A percentile compares a stretch with the other conserved stretches of the same genome.
These are phyloP conservation scores for Eurotiales sp. DNA, from an alignment of 2,329 filamentous ascomycete species.

Conservation along the genomic window DNA sequence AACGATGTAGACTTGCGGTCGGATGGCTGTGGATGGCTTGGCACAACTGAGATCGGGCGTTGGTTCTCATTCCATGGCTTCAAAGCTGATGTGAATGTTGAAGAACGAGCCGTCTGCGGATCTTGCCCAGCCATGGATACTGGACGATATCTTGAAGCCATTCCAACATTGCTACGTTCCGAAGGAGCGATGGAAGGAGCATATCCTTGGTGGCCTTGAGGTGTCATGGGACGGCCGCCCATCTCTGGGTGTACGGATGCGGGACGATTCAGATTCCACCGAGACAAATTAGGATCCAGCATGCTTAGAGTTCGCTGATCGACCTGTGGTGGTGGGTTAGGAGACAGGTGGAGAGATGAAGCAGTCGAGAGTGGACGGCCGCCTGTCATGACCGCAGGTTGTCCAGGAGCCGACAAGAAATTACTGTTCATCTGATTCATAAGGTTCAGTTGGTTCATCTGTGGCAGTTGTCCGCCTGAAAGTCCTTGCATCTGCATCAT, in stretches of 20 bases:
- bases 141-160: conserved; percentile 85
- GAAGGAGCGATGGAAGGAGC: conserved; percentile 90
- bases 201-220: conserved; percentile 52
- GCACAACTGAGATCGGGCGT: conserved; percentile 21
- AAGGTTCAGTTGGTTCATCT: no score
- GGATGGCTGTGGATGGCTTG: conserved; percentile 22
- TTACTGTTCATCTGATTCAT: conserved; percentile 28
- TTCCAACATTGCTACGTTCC: conserved; percentile 88
- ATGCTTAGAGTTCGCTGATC: conserved; percentile 73
- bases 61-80: conserved; percentile 38
- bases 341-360: conserved; percentile 23
- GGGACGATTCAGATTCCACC: conserved; percentile 32
- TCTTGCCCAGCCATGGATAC: conserved; percentile 63
- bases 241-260: conserved; percentile 30
- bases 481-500: conserved; percentile 61
- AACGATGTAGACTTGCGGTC: conserved; percentile 24
- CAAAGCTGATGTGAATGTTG: conserved; percentile 31
- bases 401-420: conserved; percentile 23
- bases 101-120: conserved; percentile 22
- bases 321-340: conserved; percentile 29
- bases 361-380: conserved; percentile 50
- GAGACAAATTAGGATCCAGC: conserved; percentile 61
- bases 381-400: conserved; percentile 22
- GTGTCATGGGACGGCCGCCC: conserved; percentile 22
- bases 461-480: conserved; percentile 30